Conservation (phyloP, 257 asterid species). For the Scutellaria minor region DNA sequence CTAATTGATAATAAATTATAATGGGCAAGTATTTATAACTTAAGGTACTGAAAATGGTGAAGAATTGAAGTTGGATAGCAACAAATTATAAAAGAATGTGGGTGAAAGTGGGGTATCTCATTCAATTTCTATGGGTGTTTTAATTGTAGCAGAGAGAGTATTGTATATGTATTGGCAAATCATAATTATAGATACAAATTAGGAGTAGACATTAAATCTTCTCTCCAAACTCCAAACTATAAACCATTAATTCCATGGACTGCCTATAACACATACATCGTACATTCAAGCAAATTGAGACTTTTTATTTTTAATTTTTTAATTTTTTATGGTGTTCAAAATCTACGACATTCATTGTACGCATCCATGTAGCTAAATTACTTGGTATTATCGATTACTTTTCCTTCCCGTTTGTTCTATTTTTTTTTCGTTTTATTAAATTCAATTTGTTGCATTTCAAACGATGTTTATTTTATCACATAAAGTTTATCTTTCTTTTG, state of each 20-base stretch:
- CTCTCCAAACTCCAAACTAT: background rate
- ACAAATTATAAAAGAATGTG: conserved; percentile 29
- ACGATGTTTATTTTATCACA: too few relatives aligned
- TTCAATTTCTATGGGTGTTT: conserved; percentile 38
- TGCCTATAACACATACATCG: background rate
- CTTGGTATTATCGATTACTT: too few relatives aligned
- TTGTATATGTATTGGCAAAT: too few relatives aligned
- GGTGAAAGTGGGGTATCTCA: conserved; percentile 43
- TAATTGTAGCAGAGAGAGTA: conserved; percentile 10
- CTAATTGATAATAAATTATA: conserved; percentile 27
- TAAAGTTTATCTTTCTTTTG: too few relatives aligned
- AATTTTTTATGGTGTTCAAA: background rate
- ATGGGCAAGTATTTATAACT: conserved; percentile 26
- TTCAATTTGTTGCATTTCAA: too few relatives aligned
- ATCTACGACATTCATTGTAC: background rate
- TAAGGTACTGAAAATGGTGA: conserved; percentile 28
- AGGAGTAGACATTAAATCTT: background rate
- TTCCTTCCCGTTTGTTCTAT: too few relatives aligned
- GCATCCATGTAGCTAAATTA: too few relatives aligned
- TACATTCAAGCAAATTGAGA: background rate
- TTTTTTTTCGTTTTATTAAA: too few relatives aligned
- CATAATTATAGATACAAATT: background rate
- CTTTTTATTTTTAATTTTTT: too few relatives aligned
- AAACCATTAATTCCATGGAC: conserved; percentile 22
- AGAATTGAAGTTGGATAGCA: conserved; percentile 32